Evolutionary conservation across 768 basidiomycete species (phyloP), one percentile per base, ranked within the genome.

Genomic region (Leucosporidium yakuticum): DNA sequence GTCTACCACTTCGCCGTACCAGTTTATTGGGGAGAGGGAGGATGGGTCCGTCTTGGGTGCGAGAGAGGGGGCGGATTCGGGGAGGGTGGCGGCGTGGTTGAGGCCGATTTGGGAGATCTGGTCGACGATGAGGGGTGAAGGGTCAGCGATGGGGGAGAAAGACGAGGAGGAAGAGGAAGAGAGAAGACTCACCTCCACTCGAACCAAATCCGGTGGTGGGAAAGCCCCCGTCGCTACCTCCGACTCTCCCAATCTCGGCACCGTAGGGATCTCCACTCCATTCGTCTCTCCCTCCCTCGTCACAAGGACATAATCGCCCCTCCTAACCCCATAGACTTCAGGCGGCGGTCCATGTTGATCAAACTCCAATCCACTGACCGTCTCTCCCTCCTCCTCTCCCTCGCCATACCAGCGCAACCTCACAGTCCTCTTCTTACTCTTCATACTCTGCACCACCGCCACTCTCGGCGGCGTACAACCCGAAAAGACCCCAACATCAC

Each of bases 401-500:
- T 81, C 8, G 36, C 36, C 53, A 31, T 70, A 63, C 75, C 86
- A 85, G 17, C 83, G 81, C 57, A 94, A 81, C 63, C 80, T 80
- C 20, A 90, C 88, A 9, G 87, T 89, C 61, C 91, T 83, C 54
- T 90, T 86, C 21, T 75, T 76, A 4, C 88, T 85, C 53, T 71
- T 68, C 65, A 68, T 67, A 31, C 36, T 58, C 64, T 69, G 70
- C 5, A 69, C 73, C 23, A 68, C 63, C 0, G 61, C 73, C 48
- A 54, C 68, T n/a, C 25, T 34, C 25, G 8, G 11, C 15, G 7
- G 63, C 44, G 1, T 39, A 8, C 32, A 48, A 15, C 66, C 84
- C 74, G 87, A 87, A 86, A 89, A 92, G 23, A 91, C 73, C 20
- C 94, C 88, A 78, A 90, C 86, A 75, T 97, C 91, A 23, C 93